Conservation (phyloP, 2,329 filamentous ascomycete species). For the Trichothecium sympodiale region DNA sequence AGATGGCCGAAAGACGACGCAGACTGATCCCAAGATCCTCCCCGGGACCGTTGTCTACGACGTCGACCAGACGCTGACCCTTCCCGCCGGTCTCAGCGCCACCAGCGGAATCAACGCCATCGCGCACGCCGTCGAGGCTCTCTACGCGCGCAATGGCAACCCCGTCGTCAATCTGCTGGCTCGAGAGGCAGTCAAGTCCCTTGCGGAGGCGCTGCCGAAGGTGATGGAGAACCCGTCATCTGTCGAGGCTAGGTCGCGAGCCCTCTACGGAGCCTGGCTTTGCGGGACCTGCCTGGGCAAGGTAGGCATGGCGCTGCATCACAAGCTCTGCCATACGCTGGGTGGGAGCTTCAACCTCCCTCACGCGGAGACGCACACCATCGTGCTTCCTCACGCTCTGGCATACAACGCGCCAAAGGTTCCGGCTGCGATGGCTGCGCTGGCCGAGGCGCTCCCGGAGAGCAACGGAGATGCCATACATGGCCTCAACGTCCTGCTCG, state of each 20-base stretch:
- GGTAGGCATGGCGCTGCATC: constrained; percentile 53
- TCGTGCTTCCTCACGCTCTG: constrained; percentile 50
- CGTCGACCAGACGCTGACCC: constrained; percentile 48
- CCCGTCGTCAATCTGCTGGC: constrained; percentile 49
- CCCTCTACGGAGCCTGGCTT: constrained; percentile 52
- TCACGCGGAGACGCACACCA: constrained; percentile 55
- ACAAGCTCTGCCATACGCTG: constrained; percentile 56
- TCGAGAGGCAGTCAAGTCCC: constrained; percentile 41
- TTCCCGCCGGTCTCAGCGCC: constrained; percentile 40
- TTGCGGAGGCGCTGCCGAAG: constrained; percentile 41
- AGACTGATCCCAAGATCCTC: constrained; percentile 45
- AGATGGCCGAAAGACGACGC: constrained; percentile 46
- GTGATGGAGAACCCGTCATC: constrained; percentile 35
- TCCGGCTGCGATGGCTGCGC: constrained; percentile 36
- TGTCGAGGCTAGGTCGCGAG: constrained; percentile 30
- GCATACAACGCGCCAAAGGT: constrained; percentile 50
- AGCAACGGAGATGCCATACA: constrained; percentile 46
- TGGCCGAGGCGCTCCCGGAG: constrained; percentile 42
- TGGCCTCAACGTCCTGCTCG: constrained; percentile 44
- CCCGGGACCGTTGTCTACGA: constrained; percentile 54
- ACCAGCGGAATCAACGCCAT: constrained; percentile 56
- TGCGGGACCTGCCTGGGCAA: constrained; percentile 49
- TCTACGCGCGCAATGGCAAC: constrained; percentile 51
- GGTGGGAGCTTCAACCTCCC: constrained; percentile 53
- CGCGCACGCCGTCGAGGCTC: constrained; percentile 46